Base-by-base conservation (phyloP, 2,329 filamentous ascomycete genomes). In the Penicillium sp. region DNA sequence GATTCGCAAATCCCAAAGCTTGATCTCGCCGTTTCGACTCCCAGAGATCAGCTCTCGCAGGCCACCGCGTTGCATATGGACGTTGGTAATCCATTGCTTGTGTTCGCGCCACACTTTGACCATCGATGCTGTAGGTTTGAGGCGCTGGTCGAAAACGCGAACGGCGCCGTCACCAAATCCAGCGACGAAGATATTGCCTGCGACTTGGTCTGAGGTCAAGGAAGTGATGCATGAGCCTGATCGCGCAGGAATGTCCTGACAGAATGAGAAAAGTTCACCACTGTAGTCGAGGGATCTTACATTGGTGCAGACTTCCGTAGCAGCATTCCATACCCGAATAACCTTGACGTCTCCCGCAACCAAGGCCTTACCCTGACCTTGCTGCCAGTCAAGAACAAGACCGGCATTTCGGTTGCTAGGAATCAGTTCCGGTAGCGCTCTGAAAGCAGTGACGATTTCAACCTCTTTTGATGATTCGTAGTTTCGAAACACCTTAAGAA, bases 351-450 rank as follows among this genome's bases (percentile, higher is more conserved):
- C 95, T 49, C 95, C 95, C 11, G 95, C 95, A 35, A 98, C 95
- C n/a, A 99, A 85, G 7, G 96, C 90, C 64, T 92, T 91, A 7
- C 95, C 95, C 69, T 92, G 92, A n/a, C 96, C 93, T 79, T 99
- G 95, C 76, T 98, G 94, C 95, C 95, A 99, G 76, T 99, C 94
- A 74, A 98, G 96, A 29, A 98, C 94, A 79, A 99, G 90, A 23
- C 95, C 95, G 1, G 93, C 93, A 75, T 97, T 96, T 72, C 93
- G 90, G 71, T 94, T 97, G 76, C 92, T 96, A 4, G 93, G 92
- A 6, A 98, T 91, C 74, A 98, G 90, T 78, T 99, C 92, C 13
- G 92, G 96, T 62, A 99, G 80, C 5, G 95, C 95, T 51, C 95
- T 88, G 88, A 96, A 98, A 19, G 92, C 87, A 0, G 94, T 93